Evolutionary conservation across 768 basidiomycete genomes (phyloP).

Genomic region (Trametes cingulata): DNA sequence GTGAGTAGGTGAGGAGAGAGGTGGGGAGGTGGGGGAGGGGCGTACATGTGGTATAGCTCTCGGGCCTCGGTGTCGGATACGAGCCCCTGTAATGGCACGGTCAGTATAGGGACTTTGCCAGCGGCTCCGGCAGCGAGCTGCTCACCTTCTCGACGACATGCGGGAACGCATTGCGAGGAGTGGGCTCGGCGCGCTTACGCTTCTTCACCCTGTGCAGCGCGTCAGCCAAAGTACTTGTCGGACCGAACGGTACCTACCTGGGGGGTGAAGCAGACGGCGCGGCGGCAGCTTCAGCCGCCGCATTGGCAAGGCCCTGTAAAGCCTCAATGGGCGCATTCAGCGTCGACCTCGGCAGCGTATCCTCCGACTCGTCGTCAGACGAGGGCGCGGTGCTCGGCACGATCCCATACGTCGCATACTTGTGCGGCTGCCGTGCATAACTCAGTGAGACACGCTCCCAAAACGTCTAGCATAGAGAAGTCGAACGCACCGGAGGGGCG

Average conservation of each 20-base stretch:
- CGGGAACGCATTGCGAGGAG: conserved; percentile 82
- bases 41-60: conserved; percentile 83
- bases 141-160: conserved; percentile 84
- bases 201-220: conserved; percentile 65
- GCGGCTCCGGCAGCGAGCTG: background rate
- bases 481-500: conserved; percentile 79
- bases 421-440: conserved; percentile 62
- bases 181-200: conserved; percentile 81
- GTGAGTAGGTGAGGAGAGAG: background rate
- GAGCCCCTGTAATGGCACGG: conserved; percentile 56
- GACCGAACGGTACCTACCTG: conserved; percentile 42
- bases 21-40: conserved; percentile 11
- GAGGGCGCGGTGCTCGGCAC: conserved; percentile 81
- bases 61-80: conserved; percentile 85
- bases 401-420: conserved; percentile 90
- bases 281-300: conserved; percentile 90
- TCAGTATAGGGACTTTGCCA: background rate
- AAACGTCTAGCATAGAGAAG: conserved; percentile 13
- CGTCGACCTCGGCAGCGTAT: conserved; percentile 78
- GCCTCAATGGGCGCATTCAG: conserved; percentile 94
- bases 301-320: conserved; percentile 90
- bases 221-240: background rate
- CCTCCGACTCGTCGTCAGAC: conserved; percentile 90
- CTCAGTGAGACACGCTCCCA: conserved; percentile 21
- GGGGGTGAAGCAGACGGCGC: conserved; percentile 66